Base-by-base conservation (phyloP, 2,329 filamentous ascomycete genomes). In the Ilyonectria sp. region DNA sequence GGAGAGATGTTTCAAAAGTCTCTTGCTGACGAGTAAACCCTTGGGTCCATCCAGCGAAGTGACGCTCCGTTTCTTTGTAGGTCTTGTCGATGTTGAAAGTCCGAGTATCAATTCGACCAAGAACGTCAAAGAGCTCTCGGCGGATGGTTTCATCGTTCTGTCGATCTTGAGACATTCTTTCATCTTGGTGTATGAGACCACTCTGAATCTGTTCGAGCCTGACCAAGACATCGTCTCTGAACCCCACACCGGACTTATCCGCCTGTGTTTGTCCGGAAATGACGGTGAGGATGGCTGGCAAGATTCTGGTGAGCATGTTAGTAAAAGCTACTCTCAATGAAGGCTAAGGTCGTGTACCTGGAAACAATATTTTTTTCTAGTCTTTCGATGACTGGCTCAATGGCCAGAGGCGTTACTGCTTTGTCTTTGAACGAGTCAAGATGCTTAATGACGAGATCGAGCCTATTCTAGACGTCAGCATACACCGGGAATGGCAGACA, bases 311-410 rank as follows among this genome's bases (percentile, higher is more conserved):
- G 46, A 19, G 6, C 23, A 10, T 29, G 33, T 54, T 37, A 66
- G 53, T 46, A 46, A 29, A 2, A 11, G 5, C n/a, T 8, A 4
- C 40, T 13, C 5, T 15, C 8, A 29, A 46, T 4, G 9, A 6
- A 17, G n/a, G 40, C 6, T 7, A 40, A 17, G 29, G 13, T 23
- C 35, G n/a, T 33, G 23, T 70, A 76, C 74, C 56, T 64, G 29
- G 63, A 60, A 53, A 75, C 9, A 9, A 76, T 70, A 9, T 61
- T 72, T 2, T 53, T n/a, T 44, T 72, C 71, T 6, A 74, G 23
- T 13, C 4, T 62, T 21, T 67, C 33, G 6, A 68, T n/a, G 31
- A 67, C 60, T n/a, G 50, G 26, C n/a, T 61, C 60, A n/a, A 71
- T 17, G 10, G 59, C 40, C 40, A 46, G n/a, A 2, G 44, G 40